Conservation (phyloP, 441 rosid species). For the Syzygium syzygioides region DNA sequence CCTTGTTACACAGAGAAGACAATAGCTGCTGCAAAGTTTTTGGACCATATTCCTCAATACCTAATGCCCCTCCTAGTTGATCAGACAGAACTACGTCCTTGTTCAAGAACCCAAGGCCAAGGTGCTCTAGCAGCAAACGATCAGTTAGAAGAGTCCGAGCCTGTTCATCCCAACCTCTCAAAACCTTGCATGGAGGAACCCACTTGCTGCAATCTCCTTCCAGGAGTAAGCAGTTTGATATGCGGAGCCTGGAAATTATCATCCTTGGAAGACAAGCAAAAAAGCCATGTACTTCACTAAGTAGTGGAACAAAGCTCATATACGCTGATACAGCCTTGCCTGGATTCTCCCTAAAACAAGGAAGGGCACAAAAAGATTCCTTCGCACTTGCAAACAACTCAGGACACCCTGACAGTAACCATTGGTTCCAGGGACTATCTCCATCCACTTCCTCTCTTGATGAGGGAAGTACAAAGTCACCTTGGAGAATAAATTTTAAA, state of each 20-base stretch:
- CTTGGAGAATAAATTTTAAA: constrained; percentile 90
- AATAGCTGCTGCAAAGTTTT: constrained; percentile 60
- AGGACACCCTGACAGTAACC: constrained; percentile 75
- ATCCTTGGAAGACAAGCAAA: constrained; percentile 77
- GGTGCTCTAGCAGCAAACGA: constrained; percentile 66
- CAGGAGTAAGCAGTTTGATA: constrained; percentile 69
- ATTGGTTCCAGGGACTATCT: constrained; percentile 95
- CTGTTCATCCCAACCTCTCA: constrained; percentile 83
- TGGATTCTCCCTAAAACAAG: constrained; percentile 72
- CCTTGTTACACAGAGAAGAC: constrained; percentile 42
- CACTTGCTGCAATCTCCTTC: constrained; percentile 66
- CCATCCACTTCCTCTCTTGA: constrained; percentile 97
- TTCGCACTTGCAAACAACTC: constrained; percentile 68
- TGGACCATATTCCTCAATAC: constrained; percentile 76
- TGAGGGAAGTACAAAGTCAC: constrained; percentile 91
- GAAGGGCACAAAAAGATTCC: constrained; percentile 66
- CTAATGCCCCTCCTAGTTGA: constrained; percentile 72
- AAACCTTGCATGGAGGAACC: constrained; percentile 90
- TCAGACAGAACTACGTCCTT: constrained; percentile 71
- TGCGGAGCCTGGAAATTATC: constrained; percentile 57
- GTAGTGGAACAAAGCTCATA: constrained; percentile 90
- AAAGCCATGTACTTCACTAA: constrained; percentile 94
- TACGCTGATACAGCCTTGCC: constrained; percentile 79
- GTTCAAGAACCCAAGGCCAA: constrained; percentile 82
- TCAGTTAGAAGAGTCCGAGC: constrained; percentile 51